Base-by-base conservation (phyloP, 2,329 filamentous ascomycete species). In the Trichoderma polysporum region DNA sequence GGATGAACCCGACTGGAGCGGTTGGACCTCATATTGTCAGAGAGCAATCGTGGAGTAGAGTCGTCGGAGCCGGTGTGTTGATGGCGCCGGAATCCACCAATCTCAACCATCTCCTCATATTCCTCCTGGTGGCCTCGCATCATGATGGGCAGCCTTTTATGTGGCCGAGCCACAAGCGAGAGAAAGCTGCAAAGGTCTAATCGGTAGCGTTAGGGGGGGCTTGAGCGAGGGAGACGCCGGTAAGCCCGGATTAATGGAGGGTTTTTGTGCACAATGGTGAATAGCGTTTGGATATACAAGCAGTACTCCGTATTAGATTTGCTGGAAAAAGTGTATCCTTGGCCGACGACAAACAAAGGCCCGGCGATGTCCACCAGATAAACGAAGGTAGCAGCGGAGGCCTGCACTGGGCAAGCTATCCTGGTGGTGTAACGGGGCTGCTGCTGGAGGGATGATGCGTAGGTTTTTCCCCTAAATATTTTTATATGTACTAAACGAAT, bases 101-200 rank as follows among this genome's bases (percentile, higher is more conserved):
- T 66, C 35, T 70, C 69, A 49, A 68, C 61, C 68, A 68, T 65
- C 41, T 70, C 71, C 59, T 70, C 70, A 67, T 71, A 68, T 62
- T 72, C 68, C 22, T 66, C 66, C 27, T 67, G 68, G 53, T 70
- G 68, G 53, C 68, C 66, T 69, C 68, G 69, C 69, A 70, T 72
- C 68, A 70, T 72, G 59, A 35, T 31, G 63, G 62, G 45, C 53
- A 27, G 19, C 7, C 19, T 49, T 29, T 57, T 66, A 45, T 54
- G 59, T 59, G 59, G 66, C 59, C 49, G 35, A 33, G 57, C 65
- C 58, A 67, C 66, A 59, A 66, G 63, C 63, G 47, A 60, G 45
- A 66, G 63, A 41, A 12, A 33, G 31, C 27, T 52, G 60, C 19
- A 31, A 41, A 10, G 35, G 58, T 10, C 27, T 52, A 15, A 31